Conservation (phyloP, 169 alveolate species). For the Babesia ovis region DNA sequence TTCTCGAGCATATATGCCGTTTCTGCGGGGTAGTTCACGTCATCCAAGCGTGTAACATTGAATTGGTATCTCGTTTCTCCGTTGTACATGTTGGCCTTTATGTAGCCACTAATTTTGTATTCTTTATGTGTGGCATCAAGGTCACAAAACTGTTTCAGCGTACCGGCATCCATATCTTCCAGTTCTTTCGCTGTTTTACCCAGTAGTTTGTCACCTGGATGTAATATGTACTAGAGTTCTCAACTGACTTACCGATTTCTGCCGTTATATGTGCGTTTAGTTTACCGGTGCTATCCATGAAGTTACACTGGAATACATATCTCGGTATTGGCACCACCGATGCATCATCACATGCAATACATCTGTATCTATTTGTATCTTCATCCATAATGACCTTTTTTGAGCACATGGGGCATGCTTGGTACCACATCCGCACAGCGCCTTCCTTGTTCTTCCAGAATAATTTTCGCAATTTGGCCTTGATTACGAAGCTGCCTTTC, state of each 20-base stretch:
- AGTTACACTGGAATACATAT: constrained; percentile 57
- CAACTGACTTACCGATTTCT: constrained; percentile 20
- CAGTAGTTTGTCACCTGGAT: constrained; percentile 34
- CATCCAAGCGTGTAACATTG: constrained; percentile 40
- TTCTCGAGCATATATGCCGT: constrained; percentile 36
- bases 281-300: constrained; percentile 67
- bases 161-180: constrained; percentile 64
- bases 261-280: constrained; percentile 51
- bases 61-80: constrained; percentile 43
- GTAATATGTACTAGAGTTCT: neutral
- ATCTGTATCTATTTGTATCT: constrained; percentile 55
- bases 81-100: constrained; percentile 28
- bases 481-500: constrained; percentile 68
- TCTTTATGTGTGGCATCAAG: constrained; percentile 62
- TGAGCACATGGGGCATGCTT: constrained; percentile 73
- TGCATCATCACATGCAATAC: constrained; percentile 73
- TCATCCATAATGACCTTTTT: constrained; percentile 71
- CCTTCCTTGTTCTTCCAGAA: constrained; percentile 78
- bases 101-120: constrained; percentile 35
- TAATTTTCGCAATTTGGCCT: constrained; percentile 68
- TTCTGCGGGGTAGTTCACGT: constrained; percentile 36
- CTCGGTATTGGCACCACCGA: constrained; percentile 67
- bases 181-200: constrained; percentile 69
- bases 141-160: constrained; percentile 58
- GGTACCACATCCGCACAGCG: constrained; percentile 67